Conservation (phyloP, 2,329 filamentous ascomycete species). For the Fusarium dlaminii region DNA sequence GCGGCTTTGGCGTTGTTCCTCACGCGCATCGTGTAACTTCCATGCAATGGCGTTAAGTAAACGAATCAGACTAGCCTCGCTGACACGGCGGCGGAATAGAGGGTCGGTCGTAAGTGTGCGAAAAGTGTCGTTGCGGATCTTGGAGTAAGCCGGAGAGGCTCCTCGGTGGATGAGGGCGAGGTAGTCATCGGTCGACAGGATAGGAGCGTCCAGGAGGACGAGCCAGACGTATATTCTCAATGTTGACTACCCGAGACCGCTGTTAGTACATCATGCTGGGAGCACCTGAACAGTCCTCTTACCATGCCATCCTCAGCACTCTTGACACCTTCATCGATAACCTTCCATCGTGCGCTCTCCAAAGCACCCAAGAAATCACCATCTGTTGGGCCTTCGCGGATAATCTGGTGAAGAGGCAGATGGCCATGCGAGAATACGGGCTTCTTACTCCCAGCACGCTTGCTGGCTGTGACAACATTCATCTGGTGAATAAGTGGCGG, state of each 20-base stretch:
- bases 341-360: conserved; percentile 76
- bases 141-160: conserved; percentile 92
- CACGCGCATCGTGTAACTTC: conserved; percentile 84
- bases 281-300: conserved; percentile 36
- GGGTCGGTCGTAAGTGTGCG: conserved; percentile 95
- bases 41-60: conserved; percentile 95
- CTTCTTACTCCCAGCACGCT: conserved; percentile 53
- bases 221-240: conserved; percentile 96
- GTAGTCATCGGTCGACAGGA: conserved; percentile 87
- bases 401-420: conserved; percentile 75
- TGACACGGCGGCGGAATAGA: conserved; percentile 94
- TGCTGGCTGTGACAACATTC: conserved; percentile 49
- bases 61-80: conserved; percentile 92
- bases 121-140: conserved; percentile 98
- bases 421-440: conserved; percentile 61
- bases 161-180: conserved; percentile 91
- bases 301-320: conserved; percentile 86
- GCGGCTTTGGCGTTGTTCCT: conserved; percentile 55
- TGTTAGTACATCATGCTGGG: neutral
- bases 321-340: conserved; percentile 79
- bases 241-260: conserved; percentile 71
- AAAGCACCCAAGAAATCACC: conserved; percentile 74
- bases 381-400: conserved; percentile 81
- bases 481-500: conserved; percentile 50
- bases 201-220: conserved; percentile 86